These are phyloP conservation scores for Zygosaccharomyces sapae DNA, from an alignment of 1,139 yeast genomes.

Conservation along the genomic window DNA sequence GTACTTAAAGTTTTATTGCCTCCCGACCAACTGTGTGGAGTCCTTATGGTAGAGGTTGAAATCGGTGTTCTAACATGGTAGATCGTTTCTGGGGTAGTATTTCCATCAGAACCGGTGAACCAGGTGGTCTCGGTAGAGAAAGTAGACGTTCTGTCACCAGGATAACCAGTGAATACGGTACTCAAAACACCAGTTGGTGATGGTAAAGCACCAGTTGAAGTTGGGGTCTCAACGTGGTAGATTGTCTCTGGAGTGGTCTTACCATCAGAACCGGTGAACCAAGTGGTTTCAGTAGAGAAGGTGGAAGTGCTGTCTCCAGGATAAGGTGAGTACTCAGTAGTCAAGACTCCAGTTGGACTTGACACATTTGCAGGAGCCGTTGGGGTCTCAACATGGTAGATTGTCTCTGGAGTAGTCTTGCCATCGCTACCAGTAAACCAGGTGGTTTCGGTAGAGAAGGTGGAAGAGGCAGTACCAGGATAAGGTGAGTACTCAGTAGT, in stretches of 20 bases:
- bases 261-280: constrained; percentile 3
- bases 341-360: too few species aligned
- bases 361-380: too few species aligned
- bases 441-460: too few species aligned
- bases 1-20: not conserved
- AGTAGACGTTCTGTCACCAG: constrained; percentile 20
- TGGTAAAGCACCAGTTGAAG: too few species aligned
- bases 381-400: too few species aligned
- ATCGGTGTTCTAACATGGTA: constrained; percentile 16
- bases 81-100: constrained; percentile 15
- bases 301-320: constrained; percentile 15
- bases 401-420: too few species aligned
- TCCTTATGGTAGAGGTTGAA: not conserved
- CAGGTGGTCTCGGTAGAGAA: constrained; percentile 6
- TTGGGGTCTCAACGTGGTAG: constrained; percentile 17
- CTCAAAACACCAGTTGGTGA: constrained; percentile 5
- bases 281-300: constrained; percentile 8
- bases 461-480: too few species aligned
- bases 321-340: too few species aligned
- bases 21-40: not conserved
- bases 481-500: too few species aligned
- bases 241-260: constrained; percentile 7
- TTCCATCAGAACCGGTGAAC: constrained; percentile 11
- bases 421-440: too few species aligned
- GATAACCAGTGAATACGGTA: constrained; percentile 7